Evolutionary conservation across 208 protist genomes (phyloP).

Genomic region (Acanthamoeba sp.): DNA sequence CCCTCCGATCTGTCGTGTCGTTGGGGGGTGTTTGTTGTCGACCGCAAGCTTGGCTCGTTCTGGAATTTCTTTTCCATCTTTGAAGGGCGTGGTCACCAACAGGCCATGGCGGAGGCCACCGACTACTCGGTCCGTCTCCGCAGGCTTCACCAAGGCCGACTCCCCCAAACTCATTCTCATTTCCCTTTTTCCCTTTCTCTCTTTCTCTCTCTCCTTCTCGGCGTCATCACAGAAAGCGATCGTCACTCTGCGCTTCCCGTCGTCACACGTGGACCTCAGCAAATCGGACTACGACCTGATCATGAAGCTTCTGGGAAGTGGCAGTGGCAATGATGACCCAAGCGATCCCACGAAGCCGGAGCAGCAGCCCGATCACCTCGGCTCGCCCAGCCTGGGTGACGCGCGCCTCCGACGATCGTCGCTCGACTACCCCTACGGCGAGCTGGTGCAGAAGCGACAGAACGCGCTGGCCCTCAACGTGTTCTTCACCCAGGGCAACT

Average conservation of each 20-base stretch:
- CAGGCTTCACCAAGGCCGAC: background rate
- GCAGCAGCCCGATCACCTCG: background rate
- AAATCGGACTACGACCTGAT: constrained; percentile 69
- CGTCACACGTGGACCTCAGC: constrained; percentile 62
- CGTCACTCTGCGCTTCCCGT: constrained; percentile 70
- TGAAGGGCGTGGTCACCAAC: constrained; percentile 20
- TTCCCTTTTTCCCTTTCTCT: background rate
- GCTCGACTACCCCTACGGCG: constrained; percentile 27
- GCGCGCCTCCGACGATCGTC: background rate
- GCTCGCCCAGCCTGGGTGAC: background rate
- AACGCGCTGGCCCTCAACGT: constrained; percentile 68
- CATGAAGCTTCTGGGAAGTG: constrained; percentile 15
- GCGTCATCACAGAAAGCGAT: constrained; percentile 9
- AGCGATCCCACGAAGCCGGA: background rate
- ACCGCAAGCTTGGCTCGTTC: background rate
- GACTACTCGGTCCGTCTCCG: constrained; percentile 66
- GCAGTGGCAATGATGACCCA: background rate
- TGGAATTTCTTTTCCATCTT: constrained; percentile 73
- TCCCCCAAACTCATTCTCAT: too few species aligned
- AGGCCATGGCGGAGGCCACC: constrained; percentile 56
- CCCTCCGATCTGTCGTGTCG: too few species aligned
- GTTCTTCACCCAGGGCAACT: constrained; percentile 75
- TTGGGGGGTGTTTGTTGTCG: too few species aligned
- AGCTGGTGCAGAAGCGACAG: constrained; percentile 49
- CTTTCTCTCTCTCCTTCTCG: background rate